A percentile compares a stretch with the other conserved stretches of the same genome.
Evolutionary conservation across 2,329 filamentous ascomycete species (phyloP).

Genomic region (Pyrenochaeta sp.): DNA sequence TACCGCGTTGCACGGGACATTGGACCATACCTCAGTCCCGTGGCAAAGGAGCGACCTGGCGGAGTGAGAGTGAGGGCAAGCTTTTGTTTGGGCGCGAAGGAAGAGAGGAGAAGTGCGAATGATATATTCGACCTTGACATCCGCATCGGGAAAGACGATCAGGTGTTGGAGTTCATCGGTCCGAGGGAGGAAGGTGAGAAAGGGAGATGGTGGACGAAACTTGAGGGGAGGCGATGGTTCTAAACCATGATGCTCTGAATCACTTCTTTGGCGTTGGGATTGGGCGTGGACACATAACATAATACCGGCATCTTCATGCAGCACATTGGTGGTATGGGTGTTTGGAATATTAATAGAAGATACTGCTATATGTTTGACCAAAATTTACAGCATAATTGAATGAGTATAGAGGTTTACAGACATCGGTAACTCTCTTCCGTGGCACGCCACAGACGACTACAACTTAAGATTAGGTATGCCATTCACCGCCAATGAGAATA

Average conservation of each 20-base stretch:
- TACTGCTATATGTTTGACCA: too few relatives aligned
- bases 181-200: conserved; percentile 56
- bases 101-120: conserved; percentile 30
- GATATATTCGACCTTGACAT: conserved; percentile 59
- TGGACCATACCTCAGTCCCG: conserved; percentile 50
- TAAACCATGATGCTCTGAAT: conserved; percentile 19
- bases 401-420: neutral
- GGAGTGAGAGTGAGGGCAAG: conserved; percentile 56
- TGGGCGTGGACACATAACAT: neutral
- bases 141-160: conserved; percentile 49
- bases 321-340: too few relatives aligned
- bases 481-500: conserved; percentile 6
- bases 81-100: conserved; percentile 53
- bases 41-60: conserved; percentile 50
- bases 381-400: too few relatives aligned
- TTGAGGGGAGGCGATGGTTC: conserved; percentile 56
- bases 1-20: conserved; percentile 52
- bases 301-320: neutral
- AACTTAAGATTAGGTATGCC: neutral
- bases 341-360: too few relatives aligned
- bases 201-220: conserved; percentile 52
- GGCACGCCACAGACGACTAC: neutral
- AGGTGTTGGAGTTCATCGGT: conserved; percentile 52
- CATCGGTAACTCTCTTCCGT: neutral
- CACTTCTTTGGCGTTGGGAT: neutral